Evolutionary conservation across 805 yeast genomes (phyloP), one percentile per base, ranked within the genome.

Genomic region (Pichia heedii): DNA sequence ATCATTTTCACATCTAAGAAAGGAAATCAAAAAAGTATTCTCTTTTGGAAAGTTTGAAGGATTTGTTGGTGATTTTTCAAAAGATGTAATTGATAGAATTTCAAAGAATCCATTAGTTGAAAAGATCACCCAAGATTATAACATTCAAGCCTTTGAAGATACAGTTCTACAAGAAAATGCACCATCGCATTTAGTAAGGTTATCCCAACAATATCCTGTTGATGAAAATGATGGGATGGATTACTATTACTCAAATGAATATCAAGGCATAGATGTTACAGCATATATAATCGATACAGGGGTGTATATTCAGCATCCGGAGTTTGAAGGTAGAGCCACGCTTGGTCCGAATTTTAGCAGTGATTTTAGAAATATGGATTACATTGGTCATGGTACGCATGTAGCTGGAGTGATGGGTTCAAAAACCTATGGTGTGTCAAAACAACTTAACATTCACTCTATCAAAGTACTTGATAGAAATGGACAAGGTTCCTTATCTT

Each of bases 361-460:
- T 2, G 81, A 76, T 50, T 76, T 77, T 1, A 55, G 68, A 1
- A 86, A 84, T 7, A 44, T 54, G 5, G 96, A 89, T 57, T 64
- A 64, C 10, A 80, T 81, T 52, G 96, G 96, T 0, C 97, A 88
- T 60, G 97, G 96, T 0, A 86, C 96, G 1, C 96, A 88, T 61
- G 94, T 89, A 39, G 95, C 96, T 0, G 96, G 96, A 3, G 66
- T 86, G 12, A 73, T 86, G 43, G 96, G 90, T 0, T 84, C 96
- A 2, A 69, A 65, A 42, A 76, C 79, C 2, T 88, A 68, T 64
- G 97, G 97, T 7, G 93, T 86, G 3, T 86, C 95, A 16, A 88
- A 89, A 58, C 62, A 73, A 34, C 76, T 75, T 15, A 67, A 68
- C 10, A 56, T 88, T 9, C 67, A 84, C 10, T 93, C 83, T 22